A percentile compares a stretch with the other conserved stretches of the same genome.
Evolutionary conservation across 257 asterid species (phyloP).

Genomic region (Solanum rostratum): DNA sequence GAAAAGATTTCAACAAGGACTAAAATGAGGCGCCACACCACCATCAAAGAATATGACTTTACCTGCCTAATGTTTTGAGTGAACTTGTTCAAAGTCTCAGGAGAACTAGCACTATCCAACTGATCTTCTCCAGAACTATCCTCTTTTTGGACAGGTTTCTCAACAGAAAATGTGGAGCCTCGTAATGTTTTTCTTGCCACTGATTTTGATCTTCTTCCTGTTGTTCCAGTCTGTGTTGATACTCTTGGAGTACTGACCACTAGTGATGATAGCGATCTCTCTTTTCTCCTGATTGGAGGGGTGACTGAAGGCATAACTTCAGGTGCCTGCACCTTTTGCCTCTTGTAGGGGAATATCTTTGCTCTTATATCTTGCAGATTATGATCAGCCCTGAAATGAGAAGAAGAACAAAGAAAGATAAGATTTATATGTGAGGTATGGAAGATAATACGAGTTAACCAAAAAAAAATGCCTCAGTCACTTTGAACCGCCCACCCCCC

Average conservation of each 20-base stretch:
- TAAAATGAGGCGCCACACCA: not conserved
- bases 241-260: slow-evolving; percentile 69
- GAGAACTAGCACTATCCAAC: slow-evolving; percentile 67
- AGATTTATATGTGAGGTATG: not conserved
- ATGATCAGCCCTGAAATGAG: slow-evolving; percentile 41
- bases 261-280: slow-evolving; percentile 52
- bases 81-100: slow-evolving; percentile 48
- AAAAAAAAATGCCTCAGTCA: not conserved
- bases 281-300: slow-evolving; percentile 50
- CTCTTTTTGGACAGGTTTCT: slow-evolving; percentile 60
- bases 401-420: not conserved
- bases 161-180: slow-evolving; percentile 74
- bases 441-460: not conserved
- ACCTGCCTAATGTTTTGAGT: slow-evolving; percentile 64
- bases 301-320: slow-evolving; percentile 26
- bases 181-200: slow-evolving; percentile 66
- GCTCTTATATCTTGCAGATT: slow-evolving; percentile 43
- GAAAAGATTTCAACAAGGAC: not conserved
- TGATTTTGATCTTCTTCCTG: slow-evolving; percentile 49
- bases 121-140: slow-evolving; percentile 55
- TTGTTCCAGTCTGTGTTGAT: slow-evolving; percentile 33
- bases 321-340: slow-evolving; percentile 27
- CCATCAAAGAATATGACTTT: slow-evolving; percentile 15
- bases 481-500: not conserved
- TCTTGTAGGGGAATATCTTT: slow-evolving; percentile 48